Evolutionary conservation across 495 filamentous ascomycete genomes (phyloP).

Genomic region (Penicillium malachiteum): DNA sequence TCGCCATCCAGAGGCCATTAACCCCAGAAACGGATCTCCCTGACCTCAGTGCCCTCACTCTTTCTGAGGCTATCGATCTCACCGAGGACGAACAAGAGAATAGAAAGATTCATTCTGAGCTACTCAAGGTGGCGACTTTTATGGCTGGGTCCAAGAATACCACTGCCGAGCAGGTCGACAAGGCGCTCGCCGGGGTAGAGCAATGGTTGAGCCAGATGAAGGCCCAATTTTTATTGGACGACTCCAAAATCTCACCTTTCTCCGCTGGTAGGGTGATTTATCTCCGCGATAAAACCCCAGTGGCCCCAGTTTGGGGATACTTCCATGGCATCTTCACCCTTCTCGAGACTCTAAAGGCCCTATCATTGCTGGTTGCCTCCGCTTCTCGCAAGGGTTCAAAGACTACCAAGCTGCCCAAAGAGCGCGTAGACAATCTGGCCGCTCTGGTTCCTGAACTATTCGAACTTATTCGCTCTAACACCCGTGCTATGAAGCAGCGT

Average conservation of each 20-base stretch:
- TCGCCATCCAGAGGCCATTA: constrained; percentile 36
- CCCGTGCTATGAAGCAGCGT: constrained; percentile 34
- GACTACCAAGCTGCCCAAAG: constrained; percentile 33
- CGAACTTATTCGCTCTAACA: constrained; percentile 34
- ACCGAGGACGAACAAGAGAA: constrained; percentile 35
- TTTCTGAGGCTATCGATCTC: constrained; percentile 30
- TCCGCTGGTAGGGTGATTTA: constrained; percentile 26
- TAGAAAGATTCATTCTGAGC: constrained; percentile 28
- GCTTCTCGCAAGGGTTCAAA: constrained; percentile 36
- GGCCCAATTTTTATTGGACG: constrained; percentile 22
- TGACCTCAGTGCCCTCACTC: constrained; percentile 24
- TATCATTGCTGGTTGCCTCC: constrained; percentile 29
- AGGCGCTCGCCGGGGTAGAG: constrained; percentile 32
- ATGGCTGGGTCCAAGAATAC: constrained; percentile 38
- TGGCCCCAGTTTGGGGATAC: constrained; percentile 42
- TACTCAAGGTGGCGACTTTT: constrained; percentile 36
- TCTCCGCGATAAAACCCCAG: constrained; percentile 23
- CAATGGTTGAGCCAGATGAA: constrained; percentile 33
- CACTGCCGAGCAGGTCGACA: constrained; percentile 31
- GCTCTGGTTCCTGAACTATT: constrained; percentile 29
- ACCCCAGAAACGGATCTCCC: constrained; percentile 27
- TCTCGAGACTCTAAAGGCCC: constrained; percentile 42
- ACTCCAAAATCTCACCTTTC: constrained; percentile 21
- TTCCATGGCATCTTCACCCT: constrained; percentile 37
- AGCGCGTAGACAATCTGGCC: constrained; percentile 29